Conservation (phyloP, 345 rosid species). For the Isatis tinctoria region DNA sequence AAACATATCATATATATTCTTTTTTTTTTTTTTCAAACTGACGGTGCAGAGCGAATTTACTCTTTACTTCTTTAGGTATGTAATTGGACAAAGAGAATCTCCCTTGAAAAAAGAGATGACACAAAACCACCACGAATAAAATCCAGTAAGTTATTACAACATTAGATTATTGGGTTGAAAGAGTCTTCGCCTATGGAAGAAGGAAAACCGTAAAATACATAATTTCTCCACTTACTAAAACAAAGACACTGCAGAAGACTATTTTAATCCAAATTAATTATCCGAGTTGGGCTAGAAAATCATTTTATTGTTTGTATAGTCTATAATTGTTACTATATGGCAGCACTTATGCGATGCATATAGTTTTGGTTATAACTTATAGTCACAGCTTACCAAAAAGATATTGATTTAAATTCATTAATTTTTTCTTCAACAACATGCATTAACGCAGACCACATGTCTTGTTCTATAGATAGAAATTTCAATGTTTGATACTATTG, state of each 20-base stretch:
- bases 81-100: not conserved
- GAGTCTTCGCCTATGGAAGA: not conserved
- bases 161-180: not conserved
- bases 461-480: not conserved
- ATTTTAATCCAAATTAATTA: not conserved
- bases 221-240: not conserved
- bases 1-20: not conserved
- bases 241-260: not conserved
- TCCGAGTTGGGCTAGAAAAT: not conserved
- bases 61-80: not conserved
- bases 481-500: not conserved
- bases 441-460: constrained; percentile 1
- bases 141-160: not conserved
- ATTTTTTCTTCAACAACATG: not conserved
- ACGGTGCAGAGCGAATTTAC: not conserved
- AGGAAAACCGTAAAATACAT: not conserved
- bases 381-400: not conserved
- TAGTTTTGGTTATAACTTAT: not conserved
- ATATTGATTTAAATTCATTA: not conserved
- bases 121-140: not conserved
- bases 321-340: not conserved
- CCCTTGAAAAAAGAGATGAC: not conserved
- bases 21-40: not conserved
- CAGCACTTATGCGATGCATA: not conserved
- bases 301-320: not conserved